Percentiles rank a stretch among this genome's conserved stretches.
Conservation (phyloP, 139 green algal genomes). For the Diplosphaera chodatii region DNA sequence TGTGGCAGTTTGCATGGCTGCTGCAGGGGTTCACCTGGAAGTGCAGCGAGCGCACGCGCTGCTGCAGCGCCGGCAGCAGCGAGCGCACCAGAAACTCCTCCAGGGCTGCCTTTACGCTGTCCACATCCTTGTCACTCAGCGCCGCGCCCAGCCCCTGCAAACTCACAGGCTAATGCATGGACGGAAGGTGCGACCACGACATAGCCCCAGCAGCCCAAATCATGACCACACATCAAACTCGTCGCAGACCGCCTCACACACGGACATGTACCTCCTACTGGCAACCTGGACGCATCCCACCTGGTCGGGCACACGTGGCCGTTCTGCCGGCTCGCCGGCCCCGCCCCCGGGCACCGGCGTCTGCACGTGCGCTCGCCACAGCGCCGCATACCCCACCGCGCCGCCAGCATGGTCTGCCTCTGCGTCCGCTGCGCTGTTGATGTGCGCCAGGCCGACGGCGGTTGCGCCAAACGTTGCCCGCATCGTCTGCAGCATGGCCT, state of each 20-base stretch:
- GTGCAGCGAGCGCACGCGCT: constrained; percentile 50
- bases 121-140: constrained; percentile 24
- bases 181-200: too few relatives aligned
- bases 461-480: constrained; percentile 22
- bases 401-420: neutral
- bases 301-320: constrained; percentile 5
- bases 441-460: constrained; percentile 35
- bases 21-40: constrained; percentile 11
- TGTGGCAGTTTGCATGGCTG: too few relatives aligned
- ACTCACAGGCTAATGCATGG: neutral
- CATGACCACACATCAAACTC: too few relatives aligned
- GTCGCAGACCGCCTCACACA: too few relatives aligned
- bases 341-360: constrained; percentile 19
- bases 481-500: constrained; percentile 33
- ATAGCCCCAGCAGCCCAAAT: too few relatives aligned
- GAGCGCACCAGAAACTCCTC: constrained; percentile 28
- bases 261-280: too few relatives aligned
- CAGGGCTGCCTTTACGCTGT: constrained; percentile 19
- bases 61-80: constrained; percentile 65
- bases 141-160: constrained; percentile 14
- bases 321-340: constrained; percentile 25
- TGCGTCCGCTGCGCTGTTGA: constrained; percentile 38
- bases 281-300: too few relatives aligned
- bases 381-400: constrained; percentile 4
- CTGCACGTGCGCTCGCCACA: constrained; percentile 30